Evolutionary conservation across 208 protist genomes (phyloP), one percentile per base, ranked within the genome.

Genomic region (Trypanosomatidae sp.): DNA sequence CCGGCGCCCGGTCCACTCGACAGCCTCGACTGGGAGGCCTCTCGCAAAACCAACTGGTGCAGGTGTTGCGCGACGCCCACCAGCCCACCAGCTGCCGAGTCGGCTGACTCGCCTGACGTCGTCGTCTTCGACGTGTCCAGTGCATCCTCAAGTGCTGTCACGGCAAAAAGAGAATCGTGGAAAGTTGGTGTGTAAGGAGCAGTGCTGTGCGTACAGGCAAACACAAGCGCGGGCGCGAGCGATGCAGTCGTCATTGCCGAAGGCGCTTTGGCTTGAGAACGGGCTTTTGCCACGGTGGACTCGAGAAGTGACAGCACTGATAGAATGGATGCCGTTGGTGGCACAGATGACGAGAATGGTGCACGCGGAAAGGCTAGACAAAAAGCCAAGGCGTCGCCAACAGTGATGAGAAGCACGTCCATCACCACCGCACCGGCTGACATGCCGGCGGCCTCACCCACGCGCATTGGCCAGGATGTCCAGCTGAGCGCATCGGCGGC

Each of bases 331-430:
- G 66, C 12, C 10, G 60, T 58, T 10, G 41, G 19, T 41, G 19
- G 10, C 60, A 43, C 28, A 12, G 56, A 39, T 19, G 36, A 25
- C n/a, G 49, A 39, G 15, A 59, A 12, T 8, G 65, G 17, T 13
- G n/a, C 13, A 15, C 77, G 73, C 13, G 65, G 69, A 67, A 93
- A 87, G 55, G 77, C 80, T 58, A 90, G 56, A 2, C 80, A 83
- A 36, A 85, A 66, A 0, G 75, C 77, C 36, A 91, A 46, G 4
- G 89, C 81, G 52, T 81, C 83, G 44, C 89, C 86, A 6, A 91
- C 67, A 28, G 76, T 72, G 22, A 91, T n/a, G 66, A 91, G 70
- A 28, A 85, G 62, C 41, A 93, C 70, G 25, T 88, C 80, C 75
- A 73, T 28, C 30, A 65, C 77, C 66, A 85, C 60, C 58, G 46